Conservation (phyloP, 306 rosid species). For the Gynostemma pentaphyllum region DNA sequence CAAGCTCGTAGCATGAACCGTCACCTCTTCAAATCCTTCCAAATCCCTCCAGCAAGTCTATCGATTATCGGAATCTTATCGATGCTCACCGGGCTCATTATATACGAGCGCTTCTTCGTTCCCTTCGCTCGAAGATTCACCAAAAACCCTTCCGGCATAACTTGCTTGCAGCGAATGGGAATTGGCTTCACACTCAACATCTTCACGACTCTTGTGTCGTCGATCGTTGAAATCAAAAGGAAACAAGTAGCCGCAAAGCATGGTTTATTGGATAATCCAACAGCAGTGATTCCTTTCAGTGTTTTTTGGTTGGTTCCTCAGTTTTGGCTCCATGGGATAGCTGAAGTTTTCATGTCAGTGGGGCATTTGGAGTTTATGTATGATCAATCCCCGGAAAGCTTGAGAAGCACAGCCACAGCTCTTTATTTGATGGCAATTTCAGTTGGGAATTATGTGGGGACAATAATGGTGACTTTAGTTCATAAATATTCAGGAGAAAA, state of each 20-base stretch:
- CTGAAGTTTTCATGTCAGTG: slow-evolving; percentile 59
- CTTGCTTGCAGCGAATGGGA: slow-evolving; percentile 77
- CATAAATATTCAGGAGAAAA: slow-evolving; percentile 30
- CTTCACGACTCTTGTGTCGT: slow-evolving; percentile 41
- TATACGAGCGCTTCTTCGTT: slow-evolving; percentile 57
- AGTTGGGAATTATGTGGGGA: slow-evolving; percentile 41
- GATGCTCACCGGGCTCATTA: slow-evolving; percentile 43
- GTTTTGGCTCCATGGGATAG: slow-evolving; percentile 43
- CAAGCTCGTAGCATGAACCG: slow-evolving; percentile 80
- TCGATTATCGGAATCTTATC: slow-evolving; percentile 46
- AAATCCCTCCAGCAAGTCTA: slow-evolving; percentile 56
- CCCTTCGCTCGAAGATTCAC: slow-evolving; percentile 49
- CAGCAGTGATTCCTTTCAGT: slow-evolving; percentile 44
- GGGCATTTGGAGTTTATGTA: slow-evolving; percentile 75
- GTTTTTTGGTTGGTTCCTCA: slow-evolving; percentile 81
- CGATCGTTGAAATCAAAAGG: slow-evolving; percentile 40
- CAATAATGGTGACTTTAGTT: slow-evolving; percentile 42
- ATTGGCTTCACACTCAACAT: slow-evolving; percentile 47
- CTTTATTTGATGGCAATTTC: slow-evolving; percentile 44
- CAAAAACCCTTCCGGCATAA: slow-evolving; percentile 48
- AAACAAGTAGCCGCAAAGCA: slow-evolving; percentile 34
- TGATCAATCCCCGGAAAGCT: slow-evolving; percentile 74
- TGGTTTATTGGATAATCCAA: slow-evolving; percentile 44
- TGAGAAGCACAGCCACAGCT: slow-evolving; percentile 64
- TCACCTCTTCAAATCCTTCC: slow-evolving; percentile 21